Base-by-base conservation (phyloP, 345 rosid species). In the Linum usitatissimum region DNA sequence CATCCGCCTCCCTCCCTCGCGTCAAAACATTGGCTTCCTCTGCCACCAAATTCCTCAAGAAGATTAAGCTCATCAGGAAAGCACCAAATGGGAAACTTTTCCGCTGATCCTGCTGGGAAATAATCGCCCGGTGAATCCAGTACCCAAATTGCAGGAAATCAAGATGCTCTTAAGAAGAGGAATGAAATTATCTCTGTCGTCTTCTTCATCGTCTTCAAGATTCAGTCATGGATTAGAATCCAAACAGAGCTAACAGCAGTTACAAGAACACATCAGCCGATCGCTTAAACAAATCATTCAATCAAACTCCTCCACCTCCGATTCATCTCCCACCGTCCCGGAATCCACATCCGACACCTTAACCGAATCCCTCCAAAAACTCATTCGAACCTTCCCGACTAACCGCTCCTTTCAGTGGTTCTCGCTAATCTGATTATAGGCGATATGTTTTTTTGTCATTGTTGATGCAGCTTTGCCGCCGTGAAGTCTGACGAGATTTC, bases 51-150 rank as follows among this genome's bases (percentile, higher is more conserved):
- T 79, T 81, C 68, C 75, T 75, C 49, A 87, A 73, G 56, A 77
- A 18, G 31, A 76, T 87, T 62, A 84, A 78, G 54, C 78, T 21
- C 76, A 78, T 66, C 88, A 84, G 96, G 93, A 74, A 76, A 84
- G 93, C 79, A 72, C 81, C 82, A 73, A 73, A 68, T 92, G 95
- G 91, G 96, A 92, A 84, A 83, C 65, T 34, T 68, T 84, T 64
- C 95, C 93, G 13, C 71, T 80, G 75, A 53, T 69, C 76, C 21
- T 78, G 65, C 59, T 60, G 67, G 70, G 57, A 7, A 9, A 55
- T 1, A 45, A 15, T 45, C 51, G 15, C 1, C 51, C 51, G 17
- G 4, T 9, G 68, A 76, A 78, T 56, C 76, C 83, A 0, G 83
- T 65, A 62, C 81, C 76, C 21, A 80, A 69, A 61, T 70, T 87